Percentiles rank a stretch among this genome's conserved stretches.
phyloP scores from a whole-genome alignment of 768 basidiomycete genomes.

The Solioccasus polychromus region DNA sequence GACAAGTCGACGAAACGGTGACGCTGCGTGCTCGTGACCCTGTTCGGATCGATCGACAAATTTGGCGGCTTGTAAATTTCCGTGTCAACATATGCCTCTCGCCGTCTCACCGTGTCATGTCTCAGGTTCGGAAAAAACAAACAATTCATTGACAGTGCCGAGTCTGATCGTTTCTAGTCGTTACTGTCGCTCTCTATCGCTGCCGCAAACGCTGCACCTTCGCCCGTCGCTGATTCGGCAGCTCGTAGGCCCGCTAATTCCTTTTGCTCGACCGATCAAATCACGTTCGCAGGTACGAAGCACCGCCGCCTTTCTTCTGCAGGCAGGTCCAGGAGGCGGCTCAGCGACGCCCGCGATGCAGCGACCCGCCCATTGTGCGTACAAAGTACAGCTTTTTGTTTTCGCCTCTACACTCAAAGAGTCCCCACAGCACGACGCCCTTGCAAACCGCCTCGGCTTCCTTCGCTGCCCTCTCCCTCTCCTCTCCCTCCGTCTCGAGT shows the following conservation, averaged over 20 bases:
- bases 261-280: too few relatives aligned
- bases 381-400: too few relatives aligned
- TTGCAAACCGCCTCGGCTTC: conserved; percentile 38
- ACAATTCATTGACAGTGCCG: neutral
- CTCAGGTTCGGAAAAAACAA: conserved; percentile 12
- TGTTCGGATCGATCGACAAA: conserved; percentile 20
- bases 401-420: too few relatives aligned
- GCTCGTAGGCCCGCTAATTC: conserved; percentile 13
- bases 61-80: conserved; percentile 27
- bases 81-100: conserved; percentile 4
- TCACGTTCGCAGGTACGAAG: too few relatives aligned
- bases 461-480: conserved; percentile 40
- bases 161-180: conserved; percentile 1
- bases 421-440: conserved; percentile 36
- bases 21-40: too few relatives aligned
- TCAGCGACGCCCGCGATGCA: conserved; percentile 80
- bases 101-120: conserved; percentile 15
- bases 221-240: conserved; percentile 18
- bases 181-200: conserved; percentile 68
- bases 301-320: conserved; percentile 72
- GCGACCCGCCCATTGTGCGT: conserved; percentile 73
- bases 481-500: conserved; percentile 36
- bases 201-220: conserved; percentile 48
- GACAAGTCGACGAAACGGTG: too few relatives aligned
- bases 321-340: conserved; percentile 64